Evolutionary conservation across 2,329 filamentous ascomycete genomes (phyloP).

Genomic region (Penicillium polonicum): DNA sequence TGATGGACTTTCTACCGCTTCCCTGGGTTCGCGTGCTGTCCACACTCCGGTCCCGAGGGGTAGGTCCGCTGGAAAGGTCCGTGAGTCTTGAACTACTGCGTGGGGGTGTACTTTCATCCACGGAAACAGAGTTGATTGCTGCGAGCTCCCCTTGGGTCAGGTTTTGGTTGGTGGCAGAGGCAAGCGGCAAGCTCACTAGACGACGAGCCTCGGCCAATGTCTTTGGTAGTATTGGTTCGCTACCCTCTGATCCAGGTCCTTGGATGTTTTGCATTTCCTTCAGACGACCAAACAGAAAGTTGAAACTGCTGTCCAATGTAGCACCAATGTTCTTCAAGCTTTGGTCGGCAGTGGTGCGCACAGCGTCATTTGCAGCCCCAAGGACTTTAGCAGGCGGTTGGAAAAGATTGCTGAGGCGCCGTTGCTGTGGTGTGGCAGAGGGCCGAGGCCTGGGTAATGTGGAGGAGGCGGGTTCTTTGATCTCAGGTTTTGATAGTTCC

Average conservation of each 20-base stretch:
- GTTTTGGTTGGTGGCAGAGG: constrained; percentile 50
- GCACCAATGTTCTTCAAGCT: constrained; percentile 87
- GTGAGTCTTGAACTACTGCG: constrained; percentile 48
- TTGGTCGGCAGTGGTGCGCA: constrained; percentile 86
- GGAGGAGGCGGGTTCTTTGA: constrained; percentile 33
- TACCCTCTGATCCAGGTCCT: constrained; percentile 41
- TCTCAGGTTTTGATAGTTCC: constrained; percentile 31
- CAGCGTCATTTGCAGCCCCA: constrained; percentile 77
- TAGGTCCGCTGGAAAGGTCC: constrained; percentile 66
- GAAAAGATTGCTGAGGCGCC: constrained; percentile 80
- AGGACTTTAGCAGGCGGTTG: constrained; percentile 80
- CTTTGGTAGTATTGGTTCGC: constrained; percentile 64
- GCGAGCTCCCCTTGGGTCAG: constrained; percentile 54
- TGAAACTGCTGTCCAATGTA: constrained; percentile 88
- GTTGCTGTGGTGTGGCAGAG: constrained; percentile 57
- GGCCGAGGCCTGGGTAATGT: constrained; percentile 34
- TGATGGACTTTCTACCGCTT: constrained; percentile 44
- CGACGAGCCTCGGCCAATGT: constrained; percentile 91
- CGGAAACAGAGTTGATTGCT: constrained; percentile 42
- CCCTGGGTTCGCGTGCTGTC: constrained; percentile 58
- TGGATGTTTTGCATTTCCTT: constrained; percentile 63
- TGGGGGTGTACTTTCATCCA: constrained; percentile 35
- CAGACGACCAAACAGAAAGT: constrained; percentile 84
- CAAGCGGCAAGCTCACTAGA: constrained; percentile 63
- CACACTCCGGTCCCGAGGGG: constrained; percentile 67